Evolutionary conservation across 192 early-diverging fungal species (phyloP), one percentile per base, ranked within the genome.

Genomic region (Coemansia sp.): DNA sequence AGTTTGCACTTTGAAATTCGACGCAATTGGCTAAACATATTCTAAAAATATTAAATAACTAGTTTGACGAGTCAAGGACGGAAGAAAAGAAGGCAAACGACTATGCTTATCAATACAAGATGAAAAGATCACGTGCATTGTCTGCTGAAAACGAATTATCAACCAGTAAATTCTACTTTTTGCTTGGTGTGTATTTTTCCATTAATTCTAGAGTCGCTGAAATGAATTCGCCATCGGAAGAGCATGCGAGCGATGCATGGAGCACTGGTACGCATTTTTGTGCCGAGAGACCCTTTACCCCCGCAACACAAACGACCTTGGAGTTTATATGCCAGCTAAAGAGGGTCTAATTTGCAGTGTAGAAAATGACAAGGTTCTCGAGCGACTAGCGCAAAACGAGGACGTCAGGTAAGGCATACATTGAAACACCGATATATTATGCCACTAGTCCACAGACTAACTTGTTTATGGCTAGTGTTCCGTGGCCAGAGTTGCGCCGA

Each of bases 401-500:
- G 67, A 70, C 9, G 61, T 56, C 56, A 70, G 56, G 76, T 79
- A 79, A 35, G 69, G 53, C 22, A 5, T 5, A 3, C 23, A 35
- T 8, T 23, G 0, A 39, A 19, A 54, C 7, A 50, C 15, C 32
- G 12, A n/a, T 56, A 29, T 2, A 23, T 39, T 35, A 8, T 35
- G 14, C 41, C 14, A 45, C 15, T n/a, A 45, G 41, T 21, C 21
- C 41, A 14, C 10, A 15, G 14, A 45, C 21, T 57, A 24, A 14
- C 35, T 45, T 29, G 12, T 58, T 41, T 19, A 17, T 32, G 19
- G 41, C 38, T 79, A 79, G 70, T 19, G 56, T 62, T 14, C 64
- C 76, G 22, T 79, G 76, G 76, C 58, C 67, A 3, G 71, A 79
- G 47, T 48, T 79, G 24, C 67, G 76, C 2, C 45, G 57, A 29